Evolutionary conservation across 768 basidiomycete genomes (phyloP).

Genomic region (Omphalotus guepiniiformis): DNA sequence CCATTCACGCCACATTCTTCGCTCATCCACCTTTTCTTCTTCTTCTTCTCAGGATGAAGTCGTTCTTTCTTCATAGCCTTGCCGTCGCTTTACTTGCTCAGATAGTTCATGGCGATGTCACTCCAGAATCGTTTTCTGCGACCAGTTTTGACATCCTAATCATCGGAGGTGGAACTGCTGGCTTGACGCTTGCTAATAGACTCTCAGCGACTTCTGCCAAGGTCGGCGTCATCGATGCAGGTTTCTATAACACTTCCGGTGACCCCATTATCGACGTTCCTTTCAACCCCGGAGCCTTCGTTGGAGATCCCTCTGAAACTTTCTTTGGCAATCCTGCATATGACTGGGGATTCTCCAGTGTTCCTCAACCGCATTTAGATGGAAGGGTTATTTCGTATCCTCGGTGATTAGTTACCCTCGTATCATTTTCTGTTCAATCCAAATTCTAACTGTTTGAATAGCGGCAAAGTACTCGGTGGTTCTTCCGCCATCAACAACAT

Average conservation of each 20-base stretch:
- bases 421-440: background rate
- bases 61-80: background rate
- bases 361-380: constrained; percentile 11
- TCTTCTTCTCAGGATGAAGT: background rate
- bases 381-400: background rate
- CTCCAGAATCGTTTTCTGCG: background rate
- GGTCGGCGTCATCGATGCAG: constrained; percentile 21
- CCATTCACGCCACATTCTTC: no score
- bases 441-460: constrained; percentile 1
- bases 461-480: constrained; percentile 21
- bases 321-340: constrained; percentile 14
- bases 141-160: background rate
- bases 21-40: background rate
- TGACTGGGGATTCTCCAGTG: constrained; percentile 15
- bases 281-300: background rate
- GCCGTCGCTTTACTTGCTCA: background rate
- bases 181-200: constrained; percentile 15
- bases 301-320: constrained; percentile 11
- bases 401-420: background rate
- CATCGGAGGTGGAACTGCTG: constrained; percentile 15
- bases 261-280: constrained; percentile 18
- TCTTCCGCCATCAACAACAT: constrained; percentile 19
- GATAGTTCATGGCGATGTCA: background rate
- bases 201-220: constrained; percentile 8
- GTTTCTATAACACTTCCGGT: constrained; percentile 9